Base-by-base conservation (phyloP, 169 alveolate species). In the Plasmodium chabaudi region DNA sequence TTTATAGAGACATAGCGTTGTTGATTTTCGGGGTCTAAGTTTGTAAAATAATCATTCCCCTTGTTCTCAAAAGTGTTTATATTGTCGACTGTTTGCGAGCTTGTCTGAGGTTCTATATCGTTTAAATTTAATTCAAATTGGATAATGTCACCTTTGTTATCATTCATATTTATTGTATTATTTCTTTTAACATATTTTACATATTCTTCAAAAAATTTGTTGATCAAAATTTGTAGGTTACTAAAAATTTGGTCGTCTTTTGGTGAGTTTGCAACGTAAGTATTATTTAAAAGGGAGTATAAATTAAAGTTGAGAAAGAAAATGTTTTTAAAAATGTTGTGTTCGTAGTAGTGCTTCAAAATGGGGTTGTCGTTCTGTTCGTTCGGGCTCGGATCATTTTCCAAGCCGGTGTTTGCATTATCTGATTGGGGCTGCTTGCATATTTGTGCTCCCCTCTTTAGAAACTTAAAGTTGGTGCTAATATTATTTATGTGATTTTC, bases 241-340 rank as follows among this genome's bases (percentile, higher is more conserved):
- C 67, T 34, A 49, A 65, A 55, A 34, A 79, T 67, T 2, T 65
- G 17, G n/a, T 55, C 49, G 9, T 51, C 71, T 17, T 65, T 65
- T 60, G 65, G 47, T 34, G 15, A 34, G 13, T 21, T 79, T n/a
- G 51, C 12, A n/a, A 79, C 7, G n/a, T 79, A 79, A 0, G 73
- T 79, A 46, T 79, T 65, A 23, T 79, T 64, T 25, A 67, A 10
- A 17, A 79, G 44, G 2, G 89, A 79, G 42, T 79, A 79, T 9
- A 79, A 79, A 64, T 79, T 65, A 27, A 79, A 6, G 64, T 79
- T 79, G 17, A 51, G 82, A n/a, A 67, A 70, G 39, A 79, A 79
- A 17, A 79, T 1, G 39, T 60, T 65, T 79, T 67, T 27, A 27
- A 79, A 79, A 51, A 27, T 25, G 34, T 79, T 53, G 25, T 79